phyloP scores from a whole-genome alignment of 306 rosid genomes.

The Erythrophleum fordii region DNA sequence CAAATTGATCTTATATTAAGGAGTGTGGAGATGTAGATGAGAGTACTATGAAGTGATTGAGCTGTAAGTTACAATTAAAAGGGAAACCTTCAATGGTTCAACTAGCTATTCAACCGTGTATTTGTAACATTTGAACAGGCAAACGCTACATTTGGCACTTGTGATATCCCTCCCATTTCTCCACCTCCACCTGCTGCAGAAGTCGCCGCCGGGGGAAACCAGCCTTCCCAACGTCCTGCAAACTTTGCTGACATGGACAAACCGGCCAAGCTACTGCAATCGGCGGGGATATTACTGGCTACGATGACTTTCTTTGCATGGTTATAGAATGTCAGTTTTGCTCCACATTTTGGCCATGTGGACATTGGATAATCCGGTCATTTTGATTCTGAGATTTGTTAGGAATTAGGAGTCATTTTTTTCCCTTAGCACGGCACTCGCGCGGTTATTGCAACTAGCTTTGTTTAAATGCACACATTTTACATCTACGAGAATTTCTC shows the following conservation, averaged over 20 bases:
- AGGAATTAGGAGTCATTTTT: slow-evolving; percentile 38
- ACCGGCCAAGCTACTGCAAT: slow-evolving; percentile 48
- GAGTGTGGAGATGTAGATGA: background rate
- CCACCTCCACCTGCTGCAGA: slow-evolving; percentile 91
- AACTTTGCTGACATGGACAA: slow-evolving; percentile 44
- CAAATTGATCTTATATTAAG: slow-evolving; percentile 1
- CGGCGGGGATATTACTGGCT: slow-evolving; percentile 49
- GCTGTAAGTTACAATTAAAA: background rate
- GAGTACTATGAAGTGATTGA: background rate
- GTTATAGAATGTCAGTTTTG: slow-evolving; percentile 42
- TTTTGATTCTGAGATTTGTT: slow-evolving; percentile 39
- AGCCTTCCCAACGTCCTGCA: slow-evolving; percentile 18
- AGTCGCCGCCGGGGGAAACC: slow-evolving; percentile 3
- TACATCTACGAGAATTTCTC: background rate
- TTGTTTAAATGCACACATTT: slow-evolving; percentile 18
- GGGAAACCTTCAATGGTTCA: background rate
- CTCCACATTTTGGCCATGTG: slow-evolving; percentile 38
- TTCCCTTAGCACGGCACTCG: slow-evolving; percentile 20
- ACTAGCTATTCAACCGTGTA: background rate
- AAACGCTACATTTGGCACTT: slow-evolving; percentile 66
- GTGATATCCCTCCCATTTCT: slow-evolving; percentile 77
- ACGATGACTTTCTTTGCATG: slow-evolving; percentile 39
- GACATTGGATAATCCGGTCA: slow-evolving; percentile 29
- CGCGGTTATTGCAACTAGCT: slow-evolving; percentile 27
- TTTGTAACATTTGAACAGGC: slow-evolving; percentile 50